Conservation (phyloP, 345 rosid genomes). For the Eucalyptus shirleyi region DNA sequence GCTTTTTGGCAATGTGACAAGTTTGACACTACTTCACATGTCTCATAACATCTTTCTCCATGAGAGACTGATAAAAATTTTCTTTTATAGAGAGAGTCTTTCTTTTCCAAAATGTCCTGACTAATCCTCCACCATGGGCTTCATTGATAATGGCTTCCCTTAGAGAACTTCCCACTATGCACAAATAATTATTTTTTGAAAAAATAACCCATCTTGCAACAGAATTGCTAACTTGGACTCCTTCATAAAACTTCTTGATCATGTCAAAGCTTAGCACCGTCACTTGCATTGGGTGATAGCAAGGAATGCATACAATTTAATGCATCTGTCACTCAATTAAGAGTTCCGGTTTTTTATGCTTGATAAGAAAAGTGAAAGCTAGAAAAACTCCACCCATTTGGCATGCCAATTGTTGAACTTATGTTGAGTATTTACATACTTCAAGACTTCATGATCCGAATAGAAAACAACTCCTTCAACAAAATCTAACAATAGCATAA, state of each 20-base stretch:
- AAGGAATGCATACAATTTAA: neutral
- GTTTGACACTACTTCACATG: no score
- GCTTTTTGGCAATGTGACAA: neutral
- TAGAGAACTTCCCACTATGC: neutral
- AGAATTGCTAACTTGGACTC: neutral
- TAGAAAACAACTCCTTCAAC: neutral
- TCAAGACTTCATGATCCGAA: neutral
- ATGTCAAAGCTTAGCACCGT: neutral
- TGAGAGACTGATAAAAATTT: no score
- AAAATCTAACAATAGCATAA: neutral
- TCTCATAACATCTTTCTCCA: no score
- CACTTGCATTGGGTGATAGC: neutral
- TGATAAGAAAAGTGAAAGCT: neutral
- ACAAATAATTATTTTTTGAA: neutral
- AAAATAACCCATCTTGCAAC: neutral
- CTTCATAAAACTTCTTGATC: neutral
- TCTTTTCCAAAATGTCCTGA: neutral
- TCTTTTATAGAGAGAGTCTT: neutral
- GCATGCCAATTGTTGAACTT: neutral
- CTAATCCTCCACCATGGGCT: neutral
- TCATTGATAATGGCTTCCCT: neutral
- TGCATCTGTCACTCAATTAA: no score
- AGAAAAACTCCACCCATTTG: neutral
- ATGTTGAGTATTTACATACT: neutral
- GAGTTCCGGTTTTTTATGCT: no score